These are phyloP conservation scores for Stipa capillata DNA, from an alignment of 176 grass and related monocot species.

Conservation along the genomic window DNA sequence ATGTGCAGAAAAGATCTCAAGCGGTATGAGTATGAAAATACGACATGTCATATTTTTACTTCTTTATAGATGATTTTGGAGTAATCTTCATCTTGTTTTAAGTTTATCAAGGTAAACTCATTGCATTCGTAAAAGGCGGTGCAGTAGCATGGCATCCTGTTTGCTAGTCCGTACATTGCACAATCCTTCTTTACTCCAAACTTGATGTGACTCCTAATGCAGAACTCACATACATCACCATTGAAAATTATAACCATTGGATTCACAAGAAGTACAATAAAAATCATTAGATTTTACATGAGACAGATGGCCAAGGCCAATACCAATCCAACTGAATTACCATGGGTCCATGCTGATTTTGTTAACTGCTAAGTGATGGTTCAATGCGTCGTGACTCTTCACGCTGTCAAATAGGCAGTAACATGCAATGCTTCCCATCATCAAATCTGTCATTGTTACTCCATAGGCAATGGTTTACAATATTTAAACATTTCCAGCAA, in stretches of 20 bases:
- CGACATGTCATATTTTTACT: conserved; percentile 2
- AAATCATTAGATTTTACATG: too few species aligned
- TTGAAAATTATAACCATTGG: too few species aligned
- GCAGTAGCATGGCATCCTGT: not conserved
- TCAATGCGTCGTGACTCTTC: not conserved
- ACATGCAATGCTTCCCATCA: not conserved
- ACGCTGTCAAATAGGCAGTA: not conserved
- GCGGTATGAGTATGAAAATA: conserved; percentile 36
- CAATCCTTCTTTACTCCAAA: not conserved
- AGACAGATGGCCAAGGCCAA: too few species aligned
- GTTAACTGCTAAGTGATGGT: not conserved
- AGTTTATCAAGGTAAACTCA: not conserved
- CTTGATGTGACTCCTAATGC: not conserved
- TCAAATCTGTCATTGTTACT: not conserved
- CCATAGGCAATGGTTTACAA: not conserved
- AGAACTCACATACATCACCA: not conserved
- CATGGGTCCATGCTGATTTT: too few species aligned
- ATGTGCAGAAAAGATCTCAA: conserved; percentile 87
- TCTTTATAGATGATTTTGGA: conserved; percentile 2
- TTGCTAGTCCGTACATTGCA: not conserved
- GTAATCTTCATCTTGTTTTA: not conserved
- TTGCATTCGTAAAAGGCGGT: not conserved
- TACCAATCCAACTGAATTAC: too few species aligned
- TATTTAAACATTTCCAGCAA: not conserved
- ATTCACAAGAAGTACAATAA: too few species aligned